Percentiles rank a stretch among this genome's conserved stretches.
Evolutionary conservation across 2,329 filamentous ascomycete genomes (phyloP).

Genomic region (Pyricularia grisea): DNA sequence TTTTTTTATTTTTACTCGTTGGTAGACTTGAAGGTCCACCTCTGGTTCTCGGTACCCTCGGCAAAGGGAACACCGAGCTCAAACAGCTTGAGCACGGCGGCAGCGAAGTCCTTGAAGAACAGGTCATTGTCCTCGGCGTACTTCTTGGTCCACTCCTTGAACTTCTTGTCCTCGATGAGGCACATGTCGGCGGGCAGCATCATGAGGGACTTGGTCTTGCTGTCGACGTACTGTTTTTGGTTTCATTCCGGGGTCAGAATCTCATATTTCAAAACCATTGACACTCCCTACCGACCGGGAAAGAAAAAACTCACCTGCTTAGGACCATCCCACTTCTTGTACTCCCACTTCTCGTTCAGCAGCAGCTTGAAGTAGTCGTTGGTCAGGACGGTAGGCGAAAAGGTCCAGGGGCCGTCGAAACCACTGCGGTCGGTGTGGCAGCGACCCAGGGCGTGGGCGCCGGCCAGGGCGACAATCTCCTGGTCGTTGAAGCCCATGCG

Average conservation of each 20-base stretch:
- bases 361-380: conserved; percentile 93
- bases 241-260: not conserved
- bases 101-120: conserved; percentile 91
- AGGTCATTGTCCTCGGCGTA: conserved; percentile 85
- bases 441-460: conserved; percentile 80
- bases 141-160: conserved; percentile 69
- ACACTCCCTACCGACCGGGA: not conserved
- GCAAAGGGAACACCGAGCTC: conserved; percentile 90
- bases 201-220: conserved; percentile 81
- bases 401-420: conserved; percentile 84
- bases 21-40: conserved; percentile 56
- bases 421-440: conserved; percentile 82
- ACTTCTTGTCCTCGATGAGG: conserved; percentile 78
- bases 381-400: conserved; percentile 81
- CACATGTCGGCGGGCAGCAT: conserved; percentile 93
- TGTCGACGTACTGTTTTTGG: conserved; percentile 64
- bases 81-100: conserved; percentile 72
- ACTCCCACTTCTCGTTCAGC: conserved; percentile 84
- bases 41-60: conserved; percentile 43
- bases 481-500: conserved; percentile 98
- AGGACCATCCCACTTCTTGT: conserved; percentile 85
- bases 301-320: conserved; percentile 42
- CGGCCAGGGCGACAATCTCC: conserved; percentile 85
- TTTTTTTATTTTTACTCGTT: conserved; percentile 23
- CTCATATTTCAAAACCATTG: not conserved